A percentile compares a stretch with the other conserved stretches of the same genome.
phyloP scores from a whole-genome alignment of 2,329 filamentous ascomycete genomes.

The Fusarium acutatum region DNA sequence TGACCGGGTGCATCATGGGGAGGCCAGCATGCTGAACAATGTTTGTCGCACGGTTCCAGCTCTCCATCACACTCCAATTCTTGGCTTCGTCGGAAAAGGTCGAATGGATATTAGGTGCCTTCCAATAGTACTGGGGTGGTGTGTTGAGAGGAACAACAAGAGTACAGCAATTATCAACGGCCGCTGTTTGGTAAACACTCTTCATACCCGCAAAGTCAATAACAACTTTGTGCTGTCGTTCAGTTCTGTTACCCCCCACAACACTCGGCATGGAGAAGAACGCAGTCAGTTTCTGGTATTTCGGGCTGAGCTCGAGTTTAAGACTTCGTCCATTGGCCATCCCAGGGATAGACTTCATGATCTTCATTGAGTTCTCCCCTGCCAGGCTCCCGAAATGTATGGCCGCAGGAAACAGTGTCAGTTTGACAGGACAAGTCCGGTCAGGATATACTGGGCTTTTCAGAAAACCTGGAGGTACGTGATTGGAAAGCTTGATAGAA shows the following conservation, averaged over 20 bases:
- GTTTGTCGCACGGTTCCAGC: slow-evolving; percentile 60
- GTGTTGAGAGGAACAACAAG: slow-evolving; percentile 59
- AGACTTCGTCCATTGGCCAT: slow-evolving; percentile 21
- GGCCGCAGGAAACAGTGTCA: slow-evolving; percentile 54
- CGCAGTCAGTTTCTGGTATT: slow-evolving; percentile 40
- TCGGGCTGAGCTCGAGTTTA: slow-evolving; percentile 45
- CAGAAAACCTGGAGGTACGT: slow-evolving; percentile 18
- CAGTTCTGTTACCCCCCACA: slow-evolving; percentile 8
- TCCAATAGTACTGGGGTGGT: slow-evolving; percentile 60
- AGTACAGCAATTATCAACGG: slow-evolving; percentile 43
- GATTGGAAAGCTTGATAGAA: neutral
- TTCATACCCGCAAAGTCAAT: slow-evolving; percentile 59
- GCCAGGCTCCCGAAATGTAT: slow-evolving; percentile 71
- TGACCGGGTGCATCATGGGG: slow-evolving; percentile 48
- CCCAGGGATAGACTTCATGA: slow-evolving; percentile 56
- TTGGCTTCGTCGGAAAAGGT: slow-evolving; percentile 45
- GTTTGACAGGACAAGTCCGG: slow-evolving; percentile 43
- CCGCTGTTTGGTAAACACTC: slow-evolving; percentile 48
- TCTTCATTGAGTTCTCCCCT: slow-evolving; percentile 63
- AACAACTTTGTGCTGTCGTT: slow-evolving; percentile 50
- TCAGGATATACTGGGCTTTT: slow-evolving; percentile 29
- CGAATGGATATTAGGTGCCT: slow-evolving; percentile 42
- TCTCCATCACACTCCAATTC: slow-evolving; percentile 52
- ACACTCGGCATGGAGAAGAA: slow-evolving; percentile 43
- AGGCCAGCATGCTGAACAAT: slow-evolving; percentile 50